These are phyloP conservation scores for Brettanomyces sp. DNA, from an alignment of 805 yeast species.

Conservation along the genomic window DNA sequence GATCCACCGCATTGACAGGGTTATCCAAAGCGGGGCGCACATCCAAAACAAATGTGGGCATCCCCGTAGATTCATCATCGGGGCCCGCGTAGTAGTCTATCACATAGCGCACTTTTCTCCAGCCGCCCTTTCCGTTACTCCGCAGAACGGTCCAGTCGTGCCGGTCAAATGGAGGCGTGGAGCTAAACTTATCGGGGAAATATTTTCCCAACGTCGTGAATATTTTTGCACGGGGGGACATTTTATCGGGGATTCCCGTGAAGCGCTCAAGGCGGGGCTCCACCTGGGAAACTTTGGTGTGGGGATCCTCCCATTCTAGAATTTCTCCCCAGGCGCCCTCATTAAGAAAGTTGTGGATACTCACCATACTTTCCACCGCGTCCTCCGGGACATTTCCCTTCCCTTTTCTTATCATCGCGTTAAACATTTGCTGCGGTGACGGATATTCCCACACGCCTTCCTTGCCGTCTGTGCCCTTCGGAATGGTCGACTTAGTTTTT, in stretches of 20 bases:
- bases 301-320: slow-evolving; percentile 77
- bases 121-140: slow-evolving; percentile 37
- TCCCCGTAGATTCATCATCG: slow-evolving; percentile 74
- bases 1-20: slow-evolving; percentile 51
- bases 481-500: slow-evolving; percentile 77
- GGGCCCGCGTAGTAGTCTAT: slow-evolving; percentile 93
- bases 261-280: slow-evolving; percentile 76
- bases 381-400: slow-evolving; percentile 88
- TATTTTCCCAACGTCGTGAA: slow-evolving; percentile 55
- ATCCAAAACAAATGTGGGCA: slow-evolving; percentile 87
- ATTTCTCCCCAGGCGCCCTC: slow-evolving; percentile 98
- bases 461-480: slow-evolving; percentile 57
- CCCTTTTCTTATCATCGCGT: slow-evolving; percentile 94
- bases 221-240: slow-evolving; percentile 77
- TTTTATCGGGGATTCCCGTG: slow-evolving; percentile 84
- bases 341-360: slow-evolving; percentile 88
- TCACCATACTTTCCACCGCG: slow-evolving; percentile 95
- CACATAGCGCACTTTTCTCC: slow-evolving; percentile 78
- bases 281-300: slow-evolving; percentile 42
- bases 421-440: slow-evolving; percentile 97
- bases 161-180: slow-evolving; percentile 90
- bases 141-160: slow-evolving; percentile 98
- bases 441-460: slow-evolving; percentile 97
- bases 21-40: slow-evolving; percentile 92
- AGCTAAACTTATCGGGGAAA: slow-evolving; percentile 64